phyloP scores from a whole-genome alignment of 768 basidiomycete genomes.

The Hypholoma fasciculare region DNA sequence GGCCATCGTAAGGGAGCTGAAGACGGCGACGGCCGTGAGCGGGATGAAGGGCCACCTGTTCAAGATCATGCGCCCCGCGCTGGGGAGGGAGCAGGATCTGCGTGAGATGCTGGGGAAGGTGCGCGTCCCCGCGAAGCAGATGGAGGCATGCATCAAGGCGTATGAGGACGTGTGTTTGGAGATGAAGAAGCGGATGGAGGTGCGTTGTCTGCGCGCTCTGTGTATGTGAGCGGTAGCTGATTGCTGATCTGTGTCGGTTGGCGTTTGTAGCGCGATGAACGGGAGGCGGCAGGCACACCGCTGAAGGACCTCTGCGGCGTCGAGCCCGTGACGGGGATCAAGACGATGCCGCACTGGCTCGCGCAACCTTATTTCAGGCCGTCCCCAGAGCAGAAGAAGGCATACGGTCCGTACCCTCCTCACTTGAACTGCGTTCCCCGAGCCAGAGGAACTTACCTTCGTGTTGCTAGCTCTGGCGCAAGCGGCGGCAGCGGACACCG shows the following conservation, averaged over 20 bases:
- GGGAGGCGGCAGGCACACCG: conserved; percentile 26
- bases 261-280: conserved; percentile 42
- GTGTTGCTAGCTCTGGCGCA: neutral
- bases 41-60: conserved; percentile 93
- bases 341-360: conserved; percentile 44
- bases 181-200: conserved; percentile 29
- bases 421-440: neutral
- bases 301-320: conserved; percentile 29
- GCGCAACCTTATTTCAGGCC: conserved; percentile 70
- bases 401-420: conserved; percentile 13
- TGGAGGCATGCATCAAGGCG: conserved; percentile 32
- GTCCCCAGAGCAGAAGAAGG: conserved; percentile 22
- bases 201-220: conserved; percentile 7
- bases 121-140: conserved; percentile 23
- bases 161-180: conserved; percentile 29
- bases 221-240: neutral
- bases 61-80: conserved; percentile 83
- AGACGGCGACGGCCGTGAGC: conserved; percentile 69
- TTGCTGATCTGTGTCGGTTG: neutral
- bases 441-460: neutral
- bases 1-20: conserved; percentile 66
- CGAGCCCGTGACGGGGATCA: conserved; percentile 36
- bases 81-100: conserved; percentile 66
- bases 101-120: conserved; percentile 66
- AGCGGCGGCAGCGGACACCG: neutral